Conservation (phyloP, 192 early-diverging fungal genomes). For the Coemansia umbellata region DNA sequence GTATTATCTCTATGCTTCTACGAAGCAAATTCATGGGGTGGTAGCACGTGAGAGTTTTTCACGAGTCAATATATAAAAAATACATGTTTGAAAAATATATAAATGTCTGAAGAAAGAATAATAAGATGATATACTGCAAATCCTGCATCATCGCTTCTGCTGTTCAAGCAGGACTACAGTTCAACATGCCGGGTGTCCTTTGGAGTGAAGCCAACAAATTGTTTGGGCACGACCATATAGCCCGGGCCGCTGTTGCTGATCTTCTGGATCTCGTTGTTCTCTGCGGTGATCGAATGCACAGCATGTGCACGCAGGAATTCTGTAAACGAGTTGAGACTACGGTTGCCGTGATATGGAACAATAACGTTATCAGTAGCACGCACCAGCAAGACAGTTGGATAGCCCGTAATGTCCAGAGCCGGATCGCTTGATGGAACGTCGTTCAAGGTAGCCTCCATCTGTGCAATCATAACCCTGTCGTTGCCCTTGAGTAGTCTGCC, state of each 20-base stretch:
- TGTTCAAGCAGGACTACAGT: slow-evolving; percentile 23
- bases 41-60: slow-evolving; percentile 5
- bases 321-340: slow-evolving; percentile 66
- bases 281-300: slow-evolving; percentile 27
- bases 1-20: too few species aligned
- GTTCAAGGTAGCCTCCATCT: slow-evolving; percentile 92
- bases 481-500: slow-evolving; percentile 54
- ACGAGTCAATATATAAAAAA: neutral
- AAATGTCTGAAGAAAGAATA: neutral
- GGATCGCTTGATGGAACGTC: slow-evolving; percentile 71
- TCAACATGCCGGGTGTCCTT: slow-evolving; percentile 47
- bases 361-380: slow-evolving; percentile 76
- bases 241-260: neutral
- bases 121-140: too few species aligned
- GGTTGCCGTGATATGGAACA: slow-evolving; percentile 77
- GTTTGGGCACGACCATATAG: slow-evolving; percentile 8
- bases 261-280: neutral
- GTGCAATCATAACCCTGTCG: slow-evolving; percentile 66
- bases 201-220: slow-evolving; percentile 27
- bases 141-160: too few species aligned
- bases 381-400: slow-evolving; percentile 92
- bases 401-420: slow-evolving; percentile 73
- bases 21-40: slow-evolving; percentile 10
- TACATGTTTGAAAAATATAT: neutral
- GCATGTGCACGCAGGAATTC: slow-evolving; percentile 73